These are phyloP conservation scores for Macrophomina phaseolina DNA, from an alignment of 2,329 filamentous ascomycete genomes.

Conservation along the genomic window DNA sequence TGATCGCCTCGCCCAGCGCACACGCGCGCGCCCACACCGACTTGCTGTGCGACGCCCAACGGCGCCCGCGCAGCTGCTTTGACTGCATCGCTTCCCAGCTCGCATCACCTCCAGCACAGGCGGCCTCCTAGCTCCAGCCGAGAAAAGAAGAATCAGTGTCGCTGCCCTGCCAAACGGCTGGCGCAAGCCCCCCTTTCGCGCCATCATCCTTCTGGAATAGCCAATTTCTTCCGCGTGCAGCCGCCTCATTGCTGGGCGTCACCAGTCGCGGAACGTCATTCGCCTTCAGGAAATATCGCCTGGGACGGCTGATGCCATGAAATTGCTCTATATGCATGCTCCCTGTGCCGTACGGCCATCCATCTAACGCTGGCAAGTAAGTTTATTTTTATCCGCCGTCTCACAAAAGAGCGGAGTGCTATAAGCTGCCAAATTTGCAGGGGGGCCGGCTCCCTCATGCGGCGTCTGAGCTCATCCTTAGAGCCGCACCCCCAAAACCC, in stretches of 20 bases:
- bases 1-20: conserved; percentile 6
- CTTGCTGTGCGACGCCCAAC: conserved; percentile 1
- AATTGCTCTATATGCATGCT: conserved; percentile 14
- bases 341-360: background rate
- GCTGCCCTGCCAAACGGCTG: conserved; percentile 9
- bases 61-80: background rate
- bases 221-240: conserved; percentile 14
- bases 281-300: conserved; percentile 4
- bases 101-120: background rate
- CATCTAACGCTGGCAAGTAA: background rate
- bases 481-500: background rate
- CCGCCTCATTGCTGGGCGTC: conserved; percentile 20
- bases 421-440: conserved; percentile 1
- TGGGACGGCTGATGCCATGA: conserved; percentile 14
- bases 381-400: conserved; percentile 10
- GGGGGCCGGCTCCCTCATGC: conserved; percentile 1
- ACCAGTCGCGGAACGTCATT: conserved; percentile 1
- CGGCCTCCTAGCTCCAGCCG: conserved; percentile 12
- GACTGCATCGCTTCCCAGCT: too few relatives aligned
- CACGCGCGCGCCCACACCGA: background rate
- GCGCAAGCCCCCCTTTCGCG: conserved; percentile 21
- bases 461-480: conserved; percentile 9
- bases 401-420: conserved; percentile 6
- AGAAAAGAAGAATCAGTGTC: background rate
- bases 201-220: conserved; percentile 16